A percentile compares a stretch with the other conserved stretches of the same genome.
Evolutionary conservation across 805 yeast species (phyloP).

Genomic region (Maudiozyma saulgeensis): DNA sequence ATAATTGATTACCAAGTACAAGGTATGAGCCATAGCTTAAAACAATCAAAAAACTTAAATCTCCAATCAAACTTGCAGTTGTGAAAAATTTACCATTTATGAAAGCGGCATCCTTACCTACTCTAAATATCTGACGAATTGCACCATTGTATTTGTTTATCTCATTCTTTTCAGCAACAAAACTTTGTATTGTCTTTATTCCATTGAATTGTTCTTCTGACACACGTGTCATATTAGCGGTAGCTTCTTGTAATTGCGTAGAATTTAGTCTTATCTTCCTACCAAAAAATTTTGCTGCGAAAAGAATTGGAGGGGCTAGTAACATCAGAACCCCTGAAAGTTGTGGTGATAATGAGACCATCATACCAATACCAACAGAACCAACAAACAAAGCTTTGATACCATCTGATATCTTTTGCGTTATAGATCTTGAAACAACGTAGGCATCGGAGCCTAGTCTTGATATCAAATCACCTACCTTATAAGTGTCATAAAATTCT

Average conservation of each 20-base stretch:
- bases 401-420: constrained; percentile 90
- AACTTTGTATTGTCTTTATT: constrained; percentile 80
- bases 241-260: constrained; percentile 69
- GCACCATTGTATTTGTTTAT: constrained; percentile 67
- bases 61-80: constrained; percentile 77
- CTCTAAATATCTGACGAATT: constrained; percentile 51
- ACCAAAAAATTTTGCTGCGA: constrained; percentile 77
- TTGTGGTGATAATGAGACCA: constrained; percentile 76
- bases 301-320: constrained; percentile 70
- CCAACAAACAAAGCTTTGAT: constrained; percentile 75
- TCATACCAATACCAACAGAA: constrained; percentile 77
- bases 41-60: constrained; percentile 63
- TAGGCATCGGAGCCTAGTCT: constrained; percentile 85
- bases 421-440: constrained; percentile 76
- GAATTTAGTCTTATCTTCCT: constrained; percentile 68
- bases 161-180: constrained; percentile 79
- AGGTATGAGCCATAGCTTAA: constrained; percentile 74
- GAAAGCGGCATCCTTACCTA: constrained; percentile 73
- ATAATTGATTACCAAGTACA: constrained; percentile 62
- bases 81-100: constrained; percentile 72
- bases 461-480: constrained; percentile 89
- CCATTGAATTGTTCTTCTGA: constrained; percentile 89
- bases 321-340: constrained; percentile 71
- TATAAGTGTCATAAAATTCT: constrained; percentile 86
- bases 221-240: constrained; percentile 80